A percentile compares a stretch with the other conserved stretches of the same genome.
Evolutionary conservation across 2,329 filamentous ascomycete genomes (phyloP).

Genomic region (Cladophialophora exuberans): DNA sequence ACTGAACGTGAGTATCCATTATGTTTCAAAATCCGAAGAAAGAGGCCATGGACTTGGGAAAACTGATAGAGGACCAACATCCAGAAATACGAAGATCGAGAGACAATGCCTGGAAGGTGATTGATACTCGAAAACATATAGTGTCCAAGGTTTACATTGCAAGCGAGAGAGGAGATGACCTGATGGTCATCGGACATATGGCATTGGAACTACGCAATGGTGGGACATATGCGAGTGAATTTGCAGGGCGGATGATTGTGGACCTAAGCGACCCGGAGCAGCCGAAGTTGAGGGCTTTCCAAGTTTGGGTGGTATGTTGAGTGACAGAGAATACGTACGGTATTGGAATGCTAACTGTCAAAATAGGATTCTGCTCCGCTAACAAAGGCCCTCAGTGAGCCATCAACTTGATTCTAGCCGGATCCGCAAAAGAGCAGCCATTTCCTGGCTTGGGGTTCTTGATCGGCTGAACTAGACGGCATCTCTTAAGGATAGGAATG

Average conservation of each 20-base stretch:
- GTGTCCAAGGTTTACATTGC: conserved; percentile 4
- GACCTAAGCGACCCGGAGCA: not conserved
- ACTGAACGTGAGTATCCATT: not conserved
- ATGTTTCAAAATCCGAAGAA: not conserved
- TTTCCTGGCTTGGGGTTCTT: too few relatives aligned
- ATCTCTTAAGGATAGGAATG: too few relatives aligned
- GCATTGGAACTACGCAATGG: conserved; percentile 6
- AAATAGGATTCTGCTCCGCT: too few relatives aligned
- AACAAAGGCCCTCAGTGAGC: too few relatives aligned
- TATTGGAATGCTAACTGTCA: too few relatives aligned
- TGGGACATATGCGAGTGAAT: conserved; percentile 1
- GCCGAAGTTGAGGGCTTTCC: conserved; percentile 5
- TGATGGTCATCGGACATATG: conserved; percentile 13
- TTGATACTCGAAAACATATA: not conserved
- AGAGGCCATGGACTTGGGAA: too few relatives aligned
- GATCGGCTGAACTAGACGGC: too few relatives aligned
- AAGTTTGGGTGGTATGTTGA: conserved; percentile 10
- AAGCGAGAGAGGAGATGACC: not conserved
- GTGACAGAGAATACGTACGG: too few relatives aligned
- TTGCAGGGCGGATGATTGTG: conserved; percentile 2
- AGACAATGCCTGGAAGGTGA: conserved; percentile 14
- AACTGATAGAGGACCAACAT: not conserved
- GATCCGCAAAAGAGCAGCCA: too few relatives aligned
- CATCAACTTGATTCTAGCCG: too few relatives aligned
- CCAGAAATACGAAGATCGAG: conserved; percentile 13